Conservation (phyloP, 495 filamentous ascomycete genomes). For the Penicillium bialowiezense region DNA sequence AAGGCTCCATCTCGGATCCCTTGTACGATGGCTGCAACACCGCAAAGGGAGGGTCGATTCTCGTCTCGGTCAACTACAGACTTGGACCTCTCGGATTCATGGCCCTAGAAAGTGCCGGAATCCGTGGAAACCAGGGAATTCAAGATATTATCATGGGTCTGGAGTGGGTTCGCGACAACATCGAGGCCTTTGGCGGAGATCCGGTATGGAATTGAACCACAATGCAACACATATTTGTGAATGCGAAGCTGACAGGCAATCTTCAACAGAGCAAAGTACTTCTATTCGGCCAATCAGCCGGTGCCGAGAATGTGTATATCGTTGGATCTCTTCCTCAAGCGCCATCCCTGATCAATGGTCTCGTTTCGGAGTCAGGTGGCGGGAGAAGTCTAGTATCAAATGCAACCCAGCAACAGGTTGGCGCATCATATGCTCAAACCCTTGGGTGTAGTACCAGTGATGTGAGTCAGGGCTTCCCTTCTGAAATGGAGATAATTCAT, state of each 20-base stretch:
- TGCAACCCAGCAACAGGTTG: conserved; percentile 6
- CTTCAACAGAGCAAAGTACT: conserved; percentile 25
- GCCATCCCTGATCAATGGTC: conserved; percentile 26
- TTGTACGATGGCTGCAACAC: conserved; percentile 38
- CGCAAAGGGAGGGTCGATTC: conserved; percentile 26
- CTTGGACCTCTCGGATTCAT: conserved; percentile 26
- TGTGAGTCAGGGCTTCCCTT: conserved; percentile 13
- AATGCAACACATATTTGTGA: background rate
- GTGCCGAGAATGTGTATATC: conserved; percentile 28
- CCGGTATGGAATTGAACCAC: conserved; percentile 6
- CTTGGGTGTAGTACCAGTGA: conserved; percentile 22
- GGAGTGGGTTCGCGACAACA: conserved; percentile 27
- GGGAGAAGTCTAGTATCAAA: background rate
- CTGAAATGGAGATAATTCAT: background rate
- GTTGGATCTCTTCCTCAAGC: conserved; percentile 34
- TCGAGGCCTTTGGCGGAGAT: conserved; percentile 26
- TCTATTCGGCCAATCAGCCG: conserved; percentile 38
- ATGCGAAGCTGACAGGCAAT: background rate
- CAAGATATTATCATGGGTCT: conserved; percentile 21
- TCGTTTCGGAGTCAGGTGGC: conserved; percentile 29
- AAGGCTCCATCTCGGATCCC: conserved; percentile 15
- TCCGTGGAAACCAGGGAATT: conserved; percentile 21
- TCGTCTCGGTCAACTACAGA: conserved; percentile 37
- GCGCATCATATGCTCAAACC: conserved; percentile 20
- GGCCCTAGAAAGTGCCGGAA: conserved; percentile 17